Evolutionary conservation across 805 yeast genomes (phyloP), one percentile per base, ranked within the genome.

Genomic region (Lipomyces yamanashiensis): DNA sequence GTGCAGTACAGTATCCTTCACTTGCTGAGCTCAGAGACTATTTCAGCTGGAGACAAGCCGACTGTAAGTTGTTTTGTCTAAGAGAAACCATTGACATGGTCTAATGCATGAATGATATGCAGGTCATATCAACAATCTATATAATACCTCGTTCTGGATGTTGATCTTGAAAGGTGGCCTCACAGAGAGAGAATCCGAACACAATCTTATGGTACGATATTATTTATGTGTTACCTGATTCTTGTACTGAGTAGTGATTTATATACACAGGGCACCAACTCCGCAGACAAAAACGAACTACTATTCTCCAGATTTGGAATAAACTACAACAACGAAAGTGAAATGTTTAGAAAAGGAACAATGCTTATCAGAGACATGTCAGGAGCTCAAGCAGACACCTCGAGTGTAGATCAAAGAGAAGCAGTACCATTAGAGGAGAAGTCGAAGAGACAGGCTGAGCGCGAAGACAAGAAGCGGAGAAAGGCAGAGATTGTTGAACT

Each of bases 31-130:
- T 93, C 1, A 80, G 90, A 61, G 98, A 93, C 74, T 95, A 95
- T 73, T 83, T 95, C 67, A 79, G 89, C 61, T 95, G 99, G 99
- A 82, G 99, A 69, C 98, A 90, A 73, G 98, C 88, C 0, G 99
- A 95, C 74, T 95, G 82, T 64, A 54, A 33, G 64, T 44, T 3
- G 15, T 12, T 19, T 19, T 17, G 21, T 19, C 4, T 34, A 12
- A 17, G 7, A 12, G 33, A 7, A n/a, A 7, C n/a, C 50, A 3
- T 41, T 41, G 53, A 10, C 34, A 17, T 28, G 44, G 8, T 23
- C n/a, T 4, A n/a, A 12, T 2, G 6, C 17, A 36, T 17, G 8
- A 21, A 13, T 44, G 95, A 21, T 12, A 1, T 7, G 13, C 23
- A 66, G 69, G 69, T 57, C 99, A 95, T 77, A 95, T 95, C 60